Base-by-base conservation (phyloP, 805 yeast genomes). In the Starmera quercuum region DNA sequence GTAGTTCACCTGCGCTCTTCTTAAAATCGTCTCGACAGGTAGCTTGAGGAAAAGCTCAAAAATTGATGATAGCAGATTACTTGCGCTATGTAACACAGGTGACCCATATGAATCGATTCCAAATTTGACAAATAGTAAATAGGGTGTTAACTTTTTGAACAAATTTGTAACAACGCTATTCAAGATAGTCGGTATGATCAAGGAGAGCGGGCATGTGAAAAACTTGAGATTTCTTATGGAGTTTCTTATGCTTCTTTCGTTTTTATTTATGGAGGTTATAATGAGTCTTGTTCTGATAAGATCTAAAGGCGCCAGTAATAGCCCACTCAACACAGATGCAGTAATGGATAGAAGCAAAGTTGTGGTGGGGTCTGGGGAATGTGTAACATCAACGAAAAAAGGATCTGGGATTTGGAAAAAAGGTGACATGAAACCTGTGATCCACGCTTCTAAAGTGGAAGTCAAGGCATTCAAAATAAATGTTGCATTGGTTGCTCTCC, bases 351-450 rank as follows among this genome's bases (percentile, higher is more conserved):
- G 64, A 23, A 75, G 56, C 7, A 87, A 61, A n/a, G 90, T 75
- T 33, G 71, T 63, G 31, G 73, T 58, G 2, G 94, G 86, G 40
- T 81, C 86, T 4, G 87, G 75, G 9, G 92, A 80, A 48, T 83
- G 92, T 15, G 84, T 68, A 32, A 83, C 68, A 42, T 85, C 95
- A 45, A 86, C 78, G 53, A 86, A 81, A 40, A 78, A 75, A 3
- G 96, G 96, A 53, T 88, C 97, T 0, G 96, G 95, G 20, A 86
- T 74, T 14, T 83, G 80, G 33, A 83, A 56, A 30, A 84, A 61
- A 2, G 96, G 92, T 5, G 95, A 78, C 7, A 87, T 53, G 41
- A 88, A 74, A 4, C 96, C 96, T 0, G 94, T 82, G 31, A 87
- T 66, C 97, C 97, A 88, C 1, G 95, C 85, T 50, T 84, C 90